Conservation (phyloP, 23 red algal species). For the Gracilaria domingensis region DNA sequence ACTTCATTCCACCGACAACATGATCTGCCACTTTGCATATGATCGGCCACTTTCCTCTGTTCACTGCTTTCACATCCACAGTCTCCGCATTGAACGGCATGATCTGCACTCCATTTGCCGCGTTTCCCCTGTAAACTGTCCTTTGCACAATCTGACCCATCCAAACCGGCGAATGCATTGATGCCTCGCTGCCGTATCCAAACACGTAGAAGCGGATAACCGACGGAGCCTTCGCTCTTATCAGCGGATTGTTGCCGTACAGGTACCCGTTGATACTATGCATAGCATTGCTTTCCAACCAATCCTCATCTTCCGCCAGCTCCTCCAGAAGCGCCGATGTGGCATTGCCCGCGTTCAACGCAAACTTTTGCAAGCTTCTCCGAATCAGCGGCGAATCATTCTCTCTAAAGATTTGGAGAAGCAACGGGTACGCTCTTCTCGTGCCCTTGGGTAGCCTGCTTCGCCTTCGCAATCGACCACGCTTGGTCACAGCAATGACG, state of each 20-base stretch:
- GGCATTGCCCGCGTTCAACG: not conserved
- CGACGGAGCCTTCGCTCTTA: not conserved
- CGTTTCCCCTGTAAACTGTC: constrained; percentile 25
- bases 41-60: constrained; percentile 25
- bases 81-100: constrained; percentile 38
- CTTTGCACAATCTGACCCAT: constrained; percentile 39
- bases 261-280: constrained; percentile 55
- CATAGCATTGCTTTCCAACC: constrained; percentile 49
- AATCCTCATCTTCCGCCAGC: constrained; percentile 38
- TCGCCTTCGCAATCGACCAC: constrained; percentile 3
- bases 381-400: constrained; percentile 40
- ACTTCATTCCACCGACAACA: constrained; percentile 52
- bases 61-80: constrained; percentile 39
- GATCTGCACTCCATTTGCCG: constrained; percentile 48
- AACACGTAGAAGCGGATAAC: constrained; percentile 47
- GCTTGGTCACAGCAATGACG: constrained; percentile 32
- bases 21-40: constrained; percentile 51
- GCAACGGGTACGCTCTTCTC: constrained; percentile 20
- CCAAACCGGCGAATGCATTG: constrained; percentile 63
- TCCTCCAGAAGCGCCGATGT: constrained; percentile 7
- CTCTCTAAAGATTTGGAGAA: constrained; percentile 47
- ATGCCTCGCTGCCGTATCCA: constrained; percentile 60
- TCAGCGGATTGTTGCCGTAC: constrained; percentile 35
- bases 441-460: constrained; percentile 40
- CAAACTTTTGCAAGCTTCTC: constrained; percentile 34